Evolutionary conservation across 108 stramenopile species (phyloP).

Genomic region (Mayamaea pseudoterrestris): DNA sequence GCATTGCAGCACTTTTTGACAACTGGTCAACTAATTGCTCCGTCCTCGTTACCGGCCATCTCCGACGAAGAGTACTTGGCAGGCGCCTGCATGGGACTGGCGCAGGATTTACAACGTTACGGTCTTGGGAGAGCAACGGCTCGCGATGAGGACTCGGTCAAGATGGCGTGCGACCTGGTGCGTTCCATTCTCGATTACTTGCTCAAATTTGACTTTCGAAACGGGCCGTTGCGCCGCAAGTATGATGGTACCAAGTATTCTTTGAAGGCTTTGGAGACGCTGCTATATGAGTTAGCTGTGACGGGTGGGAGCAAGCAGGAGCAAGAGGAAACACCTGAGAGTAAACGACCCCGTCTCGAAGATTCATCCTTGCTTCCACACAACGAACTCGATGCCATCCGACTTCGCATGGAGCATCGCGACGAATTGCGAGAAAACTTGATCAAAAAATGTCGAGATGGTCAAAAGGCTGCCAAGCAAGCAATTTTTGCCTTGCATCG

Average conservation of each 20-base stretch:
- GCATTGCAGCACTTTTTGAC: conserved; percentile 47
- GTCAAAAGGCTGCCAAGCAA: conserved; percentile 88
- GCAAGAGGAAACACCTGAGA: conserved; percentile 4
- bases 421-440: conserved; percentile 75
- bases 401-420: conserved; percentile 58
- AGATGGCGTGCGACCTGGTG: conserved; percentile 38
- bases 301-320: conserved; percentile 23
- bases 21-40: conserved; percentile 25
- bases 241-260: conserved; percentile 76
- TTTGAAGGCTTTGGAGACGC: conserved; percentile 49
- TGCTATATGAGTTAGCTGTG: conserved; percentile 77
- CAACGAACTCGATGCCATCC: conserved; percentile 46
- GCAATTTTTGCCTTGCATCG: conserved; percentile 88
- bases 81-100: conserved; percentile 60
- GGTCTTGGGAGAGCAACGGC: conserved; percentile 55
- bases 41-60: conserved; percentile 9
- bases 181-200: conserved; percentile 43
- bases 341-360: conserved; percentile 7
- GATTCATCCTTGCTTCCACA: conserved; percentile 8
- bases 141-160: conserved; percentile 33
- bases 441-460: conserved; percentile 82
- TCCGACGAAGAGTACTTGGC: conserved; percentile 77
- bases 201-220: conserved; percentile 85
- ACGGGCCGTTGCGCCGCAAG: conserved; percentile 79
- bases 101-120: conserved; percentile 56